Base-by-base conservation (phyloP, 176 grass and related monocot species). In the Raddia distichophylla region DNA sequence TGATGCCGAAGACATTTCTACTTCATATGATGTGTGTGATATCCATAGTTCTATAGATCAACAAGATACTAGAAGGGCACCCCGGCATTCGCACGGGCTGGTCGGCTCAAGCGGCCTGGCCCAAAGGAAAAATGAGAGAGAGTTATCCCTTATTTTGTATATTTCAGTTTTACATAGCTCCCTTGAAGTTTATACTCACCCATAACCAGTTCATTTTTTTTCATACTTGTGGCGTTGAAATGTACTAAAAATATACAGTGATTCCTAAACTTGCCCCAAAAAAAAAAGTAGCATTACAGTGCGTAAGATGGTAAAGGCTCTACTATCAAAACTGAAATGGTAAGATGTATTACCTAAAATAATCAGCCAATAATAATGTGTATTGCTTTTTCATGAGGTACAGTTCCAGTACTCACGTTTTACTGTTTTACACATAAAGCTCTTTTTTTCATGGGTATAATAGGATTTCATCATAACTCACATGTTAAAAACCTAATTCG, bases 181-280 rank as follows among this genome's bases (percentile, higher is more conserved):
- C 59, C 49, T 64, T 66, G 32, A 15, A 81, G 11, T 40, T 76
- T 71, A 47, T 82, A 64, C 56, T 82, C 58, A 87, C 46, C 47
- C 67, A 12, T 76, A 69, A 69, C 22, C 12, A 78, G 20, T 53
- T 71, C 17, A 58, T 20, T 37, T 64, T 5, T 70, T 53, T 7
- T 44, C 50, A 13, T 42, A 43, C 18, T 22, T 8, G 60, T 55
- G 69, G 18, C 62, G 18, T 15, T 67, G 10, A 59, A 80, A 49
- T 59, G 17, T 59, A 44, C 27, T 10, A 55, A 34, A 51, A 64
- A 58, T 86, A 49, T 75, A 19, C 35, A 82, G 2, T 2, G 35
- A 18, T 59, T 53, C 15, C 16, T 76, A 56, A 71, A 27, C 27
- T 27, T 27, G 27, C 37, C 27, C 40, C 55, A 20, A 19, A 35